Evolutionary conservation across 2,329 filamentous ascomycete genomes (phyloP).

Genomic region (Bipolaris bicolor): DNA sequence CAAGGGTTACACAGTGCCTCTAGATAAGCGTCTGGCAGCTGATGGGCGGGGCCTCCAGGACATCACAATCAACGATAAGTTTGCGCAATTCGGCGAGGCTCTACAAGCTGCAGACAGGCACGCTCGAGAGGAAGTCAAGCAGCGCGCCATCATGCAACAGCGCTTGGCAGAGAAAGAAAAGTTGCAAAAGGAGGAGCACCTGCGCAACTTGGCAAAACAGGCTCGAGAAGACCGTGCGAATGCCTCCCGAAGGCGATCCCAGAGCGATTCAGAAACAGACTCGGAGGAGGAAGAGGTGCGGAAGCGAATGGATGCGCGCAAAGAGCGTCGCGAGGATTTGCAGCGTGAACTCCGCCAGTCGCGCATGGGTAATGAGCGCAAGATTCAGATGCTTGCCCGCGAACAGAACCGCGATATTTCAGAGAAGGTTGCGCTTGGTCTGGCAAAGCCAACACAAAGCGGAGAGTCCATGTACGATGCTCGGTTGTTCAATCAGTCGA

Average conservation of each 20-base stretch:
- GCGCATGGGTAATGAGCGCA: constrained; percentile 91
- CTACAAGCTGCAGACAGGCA: constrained; percentile 93
- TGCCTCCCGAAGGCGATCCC: constrained; percentile 49
- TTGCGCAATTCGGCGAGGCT: constrained; percentile 93
- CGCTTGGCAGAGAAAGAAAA: constrained; percentile 96
- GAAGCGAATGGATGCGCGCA: constrained; percentile 77
- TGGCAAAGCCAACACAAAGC: constrained; percentile 92
- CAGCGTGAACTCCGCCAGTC: constrained; percentile 91
- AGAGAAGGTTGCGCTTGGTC: constrained; percentile 91
- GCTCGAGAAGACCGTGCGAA: constrained; percentile 79
- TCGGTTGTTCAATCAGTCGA: constrained; percentile 89
- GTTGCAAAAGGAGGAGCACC: constrained; percentile 87
- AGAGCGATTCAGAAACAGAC: constrained; percentile 51
- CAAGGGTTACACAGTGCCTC: constrained; percentile 93
- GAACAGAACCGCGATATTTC: constrained; percentile 97
- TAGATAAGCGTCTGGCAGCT: constrained; percentile 94
- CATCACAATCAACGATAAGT: constrained; percentile 97
- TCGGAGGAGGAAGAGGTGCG: constrained; percentile 72
- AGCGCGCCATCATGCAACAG: constrained; percentile 93
- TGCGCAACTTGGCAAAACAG: constrained; percentile 86
- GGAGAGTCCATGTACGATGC: constrained; percentile 98
- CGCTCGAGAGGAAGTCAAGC: constrained; percentile 92
- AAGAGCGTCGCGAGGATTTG: constrained; percentile 79
- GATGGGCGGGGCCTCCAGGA: constrained; percentile 92
- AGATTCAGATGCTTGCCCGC: constrained; percentile 88